These are phyloP conservation scores for Cladophialophora carrionii DNA, from an alignment of 2,329 filamentous ascomycete species.

Conservation along the genomic window DNA sequence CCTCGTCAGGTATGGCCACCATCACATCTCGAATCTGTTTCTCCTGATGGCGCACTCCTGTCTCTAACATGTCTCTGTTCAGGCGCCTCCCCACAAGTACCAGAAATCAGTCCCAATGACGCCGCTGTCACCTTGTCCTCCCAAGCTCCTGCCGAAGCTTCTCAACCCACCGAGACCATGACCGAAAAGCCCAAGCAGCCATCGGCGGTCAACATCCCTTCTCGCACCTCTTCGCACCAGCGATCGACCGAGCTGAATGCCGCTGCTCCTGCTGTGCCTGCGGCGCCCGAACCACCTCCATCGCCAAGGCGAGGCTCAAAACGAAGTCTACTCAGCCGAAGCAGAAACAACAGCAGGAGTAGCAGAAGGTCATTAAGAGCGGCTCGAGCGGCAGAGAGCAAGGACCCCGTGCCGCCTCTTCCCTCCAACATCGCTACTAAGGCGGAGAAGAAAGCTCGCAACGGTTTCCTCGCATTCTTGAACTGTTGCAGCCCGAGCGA, in stretches of 20 bases:
- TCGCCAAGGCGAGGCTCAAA: constrained; percentile 38
- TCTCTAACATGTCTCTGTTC: constrained; percentile 27
- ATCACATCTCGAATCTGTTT: constrained; percentile 17
- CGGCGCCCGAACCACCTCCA: constrained; percentile 29
- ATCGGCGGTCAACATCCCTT: constrained; percentile 35
- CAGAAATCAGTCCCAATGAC: constrained; percentile 21
- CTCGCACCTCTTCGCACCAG: constrained; percentile 36
- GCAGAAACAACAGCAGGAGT: constrained; percentile 37
- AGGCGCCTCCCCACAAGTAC: constrained; percentile 30
- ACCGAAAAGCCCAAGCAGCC: constrained; percentile 32
- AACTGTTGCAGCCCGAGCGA: constrained; percentile 38
- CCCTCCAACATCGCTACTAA: constrained; percentile 26
- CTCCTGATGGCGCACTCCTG: constrained; percentile 22
- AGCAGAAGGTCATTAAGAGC: constrained; percentile 37
- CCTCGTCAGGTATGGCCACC: constrained; percentile 35
- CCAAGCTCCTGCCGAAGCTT: constrained; percentile 19
- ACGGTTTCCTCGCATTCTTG: constrained; percentile 36
- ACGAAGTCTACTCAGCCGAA: constrained; percentile 38
- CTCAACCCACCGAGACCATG: constrained; percentile 30
- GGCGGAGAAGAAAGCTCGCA: constrained; percentile 34
- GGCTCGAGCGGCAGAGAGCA: constrained; percentile 28
- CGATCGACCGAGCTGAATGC: constrained; percentile 21
- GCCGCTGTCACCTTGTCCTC: constrained; percentile 20
- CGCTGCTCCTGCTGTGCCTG: constrained; percentile 21
- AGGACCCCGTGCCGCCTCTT: constrained; percentile 32